Conservation (phyloP, 208 protist genomes). For the Leishmania aethiopica region DNA sequence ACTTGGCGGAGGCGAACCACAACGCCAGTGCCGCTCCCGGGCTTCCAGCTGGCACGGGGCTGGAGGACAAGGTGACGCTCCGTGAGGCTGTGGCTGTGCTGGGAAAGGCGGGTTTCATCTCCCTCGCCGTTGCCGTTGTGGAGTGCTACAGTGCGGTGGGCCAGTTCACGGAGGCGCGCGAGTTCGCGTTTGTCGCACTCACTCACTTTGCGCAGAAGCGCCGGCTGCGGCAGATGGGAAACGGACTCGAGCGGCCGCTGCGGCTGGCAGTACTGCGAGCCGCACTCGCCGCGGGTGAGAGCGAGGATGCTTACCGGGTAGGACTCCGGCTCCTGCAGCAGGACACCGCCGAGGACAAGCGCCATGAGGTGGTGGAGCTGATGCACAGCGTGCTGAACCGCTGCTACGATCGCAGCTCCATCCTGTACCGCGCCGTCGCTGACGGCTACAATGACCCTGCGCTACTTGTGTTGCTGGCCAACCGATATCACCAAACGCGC, state of each 20-base stretch:
- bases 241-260: slow-evolving; percentile 67
- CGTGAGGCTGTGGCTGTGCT: slow-evolving; percentile 69
- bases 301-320: slow-evolving; percentile 83
- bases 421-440: slow-evolving; percentile 52
- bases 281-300: slow-evolving; percentile 70
- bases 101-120: slow-evolving; percentile 60
- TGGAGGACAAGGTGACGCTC: slow-evolving; percentile 62
- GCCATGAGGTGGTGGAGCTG: slow-evolving; percentile 69
- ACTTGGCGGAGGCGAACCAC: slow-evolving; percentile 12
- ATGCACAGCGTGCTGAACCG: slow-evolving; percentile 78
- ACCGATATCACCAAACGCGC: slow-evolving; percentile 71
- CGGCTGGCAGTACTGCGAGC: slow-evolving; percentile 77
- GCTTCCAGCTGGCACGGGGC: neutral
- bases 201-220: slow-evolving; percentile 47
- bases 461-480: slow-evolving; percentile 76
- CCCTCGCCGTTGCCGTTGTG: slow-evolving; percentile 75
- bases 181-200: slow-evolving; percentile 86
- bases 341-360: slow-evolving; percentile 60
- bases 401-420: slow-evolving; percentile 52
- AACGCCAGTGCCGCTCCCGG: slow-evolving; percentile 17
- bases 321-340: slow-evolving; percentile 80
- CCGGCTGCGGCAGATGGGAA: slow-evolving; percentile 52
- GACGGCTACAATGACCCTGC: slow-evolving; percentile 56
- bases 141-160: slow-evolving; percentile 84
- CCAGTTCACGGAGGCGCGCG: slow-evolving; percentile 87